Percentiles rank a stretch among this genome's conserved stretches.
phyloP scores from a whole-genome alignment of 176 grass and related monocot species.

The Carex littledalei region DNA sequence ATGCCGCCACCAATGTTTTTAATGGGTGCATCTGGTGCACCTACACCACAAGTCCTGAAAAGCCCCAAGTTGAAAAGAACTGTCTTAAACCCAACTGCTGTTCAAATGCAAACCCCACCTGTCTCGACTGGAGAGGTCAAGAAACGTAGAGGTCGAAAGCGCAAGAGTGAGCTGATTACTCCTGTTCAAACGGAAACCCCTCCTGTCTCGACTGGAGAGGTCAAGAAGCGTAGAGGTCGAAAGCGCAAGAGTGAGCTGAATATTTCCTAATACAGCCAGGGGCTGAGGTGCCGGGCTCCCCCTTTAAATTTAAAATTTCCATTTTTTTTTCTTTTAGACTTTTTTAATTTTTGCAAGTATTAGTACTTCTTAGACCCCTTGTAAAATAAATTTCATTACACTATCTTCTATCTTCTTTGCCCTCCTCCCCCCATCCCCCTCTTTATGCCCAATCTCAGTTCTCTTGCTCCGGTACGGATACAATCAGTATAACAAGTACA shows the following conservation, averaged over 20 bases:
- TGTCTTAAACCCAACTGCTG: neutral
- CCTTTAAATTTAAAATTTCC: neutral
- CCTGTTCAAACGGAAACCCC: neutral
- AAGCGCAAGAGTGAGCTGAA: neutral
- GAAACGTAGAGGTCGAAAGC: constrained; percentile 12
- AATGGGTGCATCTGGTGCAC: neutral
- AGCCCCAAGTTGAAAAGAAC: neutral
- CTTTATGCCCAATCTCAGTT: neutral
- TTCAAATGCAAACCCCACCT: neutral
- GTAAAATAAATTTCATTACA: neutral
- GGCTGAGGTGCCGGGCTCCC: neutral
- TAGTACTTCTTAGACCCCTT: constrained; percentile 5
- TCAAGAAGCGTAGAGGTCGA: constrained; percentile 16
- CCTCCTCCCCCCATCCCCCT: neutral
- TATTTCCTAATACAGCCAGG: neutral
- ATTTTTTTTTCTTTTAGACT: neutral
- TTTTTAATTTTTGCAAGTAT: neutral
- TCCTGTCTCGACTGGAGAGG: neutral
- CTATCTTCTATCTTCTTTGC: neutral
- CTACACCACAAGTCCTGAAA: neutral
- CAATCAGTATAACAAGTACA: constrained; percentile 54
- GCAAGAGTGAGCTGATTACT: neutral
- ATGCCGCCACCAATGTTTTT: neutral
- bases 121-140: neutral
- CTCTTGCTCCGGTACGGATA: constrained; percentile 45